These are phyloP conservation scores for Ophiostoma ips DNA, from an alignment of 2,329 filamentous ascomycete genomes.

Conservation along the genomic window DNA sequence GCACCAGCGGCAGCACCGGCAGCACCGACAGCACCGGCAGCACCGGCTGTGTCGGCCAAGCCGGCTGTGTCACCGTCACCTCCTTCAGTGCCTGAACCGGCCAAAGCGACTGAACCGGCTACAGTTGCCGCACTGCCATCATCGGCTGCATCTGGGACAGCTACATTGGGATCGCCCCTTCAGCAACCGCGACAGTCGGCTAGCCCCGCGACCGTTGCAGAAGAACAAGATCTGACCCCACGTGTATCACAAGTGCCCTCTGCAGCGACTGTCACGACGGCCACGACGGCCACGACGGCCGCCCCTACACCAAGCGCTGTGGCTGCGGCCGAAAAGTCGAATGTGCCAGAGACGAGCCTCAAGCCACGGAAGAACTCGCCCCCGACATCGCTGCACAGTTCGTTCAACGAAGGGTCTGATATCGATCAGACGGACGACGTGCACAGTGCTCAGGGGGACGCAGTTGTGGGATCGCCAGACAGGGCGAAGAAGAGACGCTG, in stretches of 20 bases:
- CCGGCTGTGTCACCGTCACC: too few relatives aligned
- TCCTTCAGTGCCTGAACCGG: too few relatives aligned
- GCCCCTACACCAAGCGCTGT: slow-evolving; percentile 10
- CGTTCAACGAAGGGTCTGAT: slow-evolving; percentile 70
- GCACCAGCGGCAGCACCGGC: neutral
- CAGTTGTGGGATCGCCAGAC: slow-evolving; percentile 29
- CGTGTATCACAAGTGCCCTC: slow-evolving; percentile 32
- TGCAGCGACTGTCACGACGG: slow-evolving; percentile 2
- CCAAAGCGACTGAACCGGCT: too few relatives aligned
- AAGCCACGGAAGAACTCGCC: slow-evolving; percentile 55
- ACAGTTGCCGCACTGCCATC: too few relatives aligned
- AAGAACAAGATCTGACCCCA: slow-evolving; percentile 28
- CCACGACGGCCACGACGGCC: slow-evolving; percentile 5
- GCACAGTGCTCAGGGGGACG: slow-evolving; percentile 10
- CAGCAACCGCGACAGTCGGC: neutral
- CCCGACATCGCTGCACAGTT: slow-evolving; percentile 62
- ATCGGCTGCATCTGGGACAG: neutral
- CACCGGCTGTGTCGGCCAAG: too few relatives aligned
- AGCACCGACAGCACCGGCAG: too few relatives aligned
- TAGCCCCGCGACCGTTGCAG: slow-evolving; percentile 17
- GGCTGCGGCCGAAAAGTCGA: slow-evolving; percentile 11
- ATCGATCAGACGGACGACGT: slow-evolving; percentile 56
- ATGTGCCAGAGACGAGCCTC: slow-evolving; percentile 23
- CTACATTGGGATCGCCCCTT: too few relatives aligned
- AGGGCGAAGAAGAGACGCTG: slow-evolving; percentile 57